Percentiles rank a stretch among this genome's conserved stretches.
Evolutionary conservation across 208 protist species (phyloP).

Genomic region (Trypanosoma rangeli): DNA sequence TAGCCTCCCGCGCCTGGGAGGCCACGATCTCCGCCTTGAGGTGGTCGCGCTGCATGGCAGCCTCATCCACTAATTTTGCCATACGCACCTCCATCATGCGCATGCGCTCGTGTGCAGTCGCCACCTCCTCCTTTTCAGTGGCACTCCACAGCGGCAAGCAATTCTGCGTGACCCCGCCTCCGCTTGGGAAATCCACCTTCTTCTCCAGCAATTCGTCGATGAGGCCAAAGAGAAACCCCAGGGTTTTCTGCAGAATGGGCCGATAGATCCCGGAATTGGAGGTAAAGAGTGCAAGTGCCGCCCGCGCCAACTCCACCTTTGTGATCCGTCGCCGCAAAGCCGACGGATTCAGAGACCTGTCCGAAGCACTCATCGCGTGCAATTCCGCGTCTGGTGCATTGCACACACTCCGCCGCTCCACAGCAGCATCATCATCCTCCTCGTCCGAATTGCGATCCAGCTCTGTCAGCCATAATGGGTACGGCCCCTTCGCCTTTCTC

Average conservation of each 20-base stretch:
- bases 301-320: constrained; percentile 66
- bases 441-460: neutral
- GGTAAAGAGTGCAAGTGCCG: constrained; percentile 73
- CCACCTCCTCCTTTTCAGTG: constrained; percentile 47
- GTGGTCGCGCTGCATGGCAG: constrained; percentile 72
- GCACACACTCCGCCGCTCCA: too few species aligned
- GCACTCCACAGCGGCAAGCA: constrained; percentile 7
- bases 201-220: constrained; percentile 63
- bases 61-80: constrained; percentile 72
- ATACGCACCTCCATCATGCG: constrained; percentile 67
- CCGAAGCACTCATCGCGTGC: neutral
- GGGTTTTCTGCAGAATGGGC: constrained; percentile 55
- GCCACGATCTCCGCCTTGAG: constrained; percentile 63
- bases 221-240: constrained; percentile 76
- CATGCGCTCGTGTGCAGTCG: constrained; percentile 61
- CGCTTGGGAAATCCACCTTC: constrained; percentile 1
- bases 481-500: neutral
- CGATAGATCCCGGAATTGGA: constrained; percentile 77
- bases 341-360: neutral
- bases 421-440: constrained; percentile 8
- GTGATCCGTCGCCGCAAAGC: constrained; percentile 9
- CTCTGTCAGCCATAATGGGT: constrained; percentile 6
- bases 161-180: neutral
- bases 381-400: too few species aligned
- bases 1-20: constrained; percentile 36